These are phyloP conservation scores for Ampelocalamus luodianensis DNA, from an alignment of 176 grass and related monocot genomes.

Conservation along the genomic window DNA sequence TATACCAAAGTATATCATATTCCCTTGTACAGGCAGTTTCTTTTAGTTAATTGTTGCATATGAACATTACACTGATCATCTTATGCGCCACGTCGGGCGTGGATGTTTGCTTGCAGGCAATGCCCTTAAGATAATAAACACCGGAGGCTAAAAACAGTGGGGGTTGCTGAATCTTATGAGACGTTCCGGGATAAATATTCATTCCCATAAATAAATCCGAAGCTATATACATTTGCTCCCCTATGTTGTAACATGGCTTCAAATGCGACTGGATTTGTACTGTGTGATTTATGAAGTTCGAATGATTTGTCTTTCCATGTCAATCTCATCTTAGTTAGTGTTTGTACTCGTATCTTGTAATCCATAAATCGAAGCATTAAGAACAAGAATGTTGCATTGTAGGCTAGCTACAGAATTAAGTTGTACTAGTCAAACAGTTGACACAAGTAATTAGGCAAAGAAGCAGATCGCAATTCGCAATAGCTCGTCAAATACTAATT, in stretches of 20 bases:
- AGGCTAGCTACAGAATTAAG: neutral
- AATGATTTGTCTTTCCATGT: neutral
- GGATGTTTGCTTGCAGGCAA: conserved; percentile 39
- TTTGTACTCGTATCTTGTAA: neutral
- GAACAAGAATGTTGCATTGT: neutral
- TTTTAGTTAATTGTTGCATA: neutral
- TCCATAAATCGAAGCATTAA: neutral
- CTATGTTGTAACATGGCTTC: conserved; percentile 14
- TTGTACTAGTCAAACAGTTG: neutral
- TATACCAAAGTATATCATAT: neutral
- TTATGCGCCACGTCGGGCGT: neutral
- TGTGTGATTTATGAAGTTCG: neutral
- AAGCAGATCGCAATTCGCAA: neutral
- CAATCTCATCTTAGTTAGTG: neutral
- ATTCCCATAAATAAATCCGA: conserved; percentile 18
- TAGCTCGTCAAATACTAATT: neutral
- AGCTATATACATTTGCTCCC: neutral
- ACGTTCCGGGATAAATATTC: neutral
- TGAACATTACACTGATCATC: neutral
- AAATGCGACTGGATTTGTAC: neutral
- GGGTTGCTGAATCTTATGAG: neutral
- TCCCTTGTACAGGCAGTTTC: neutral
- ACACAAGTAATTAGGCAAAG: neutral
- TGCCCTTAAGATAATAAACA: neutral
- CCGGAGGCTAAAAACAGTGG: neutral